Base-by-base conservation (phyloP, 2,329 filamentous ascomycete genomes). In the Zasmidium cellare region DNA sequence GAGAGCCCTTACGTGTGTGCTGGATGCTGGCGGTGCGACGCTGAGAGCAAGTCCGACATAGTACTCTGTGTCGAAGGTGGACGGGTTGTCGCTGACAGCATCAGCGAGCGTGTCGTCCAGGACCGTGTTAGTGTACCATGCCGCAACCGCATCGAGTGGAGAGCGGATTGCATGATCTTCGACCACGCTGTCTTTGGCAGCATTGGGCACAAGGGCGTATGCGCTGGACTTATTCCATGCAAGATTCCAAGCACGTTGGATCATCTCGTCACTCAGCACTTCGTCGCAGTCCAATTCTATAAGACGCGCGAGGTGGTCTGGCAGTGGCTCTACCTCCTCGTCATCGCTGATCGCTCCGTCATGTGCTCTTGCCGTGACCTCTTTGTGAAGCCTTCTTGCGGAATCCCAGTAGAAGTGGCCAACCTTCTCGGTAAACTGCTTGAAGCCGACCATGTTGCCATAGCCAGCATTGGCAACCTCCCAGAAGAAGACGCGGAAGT, bases 401-500 rank as follows among this genome's bases (percentile, higher is more conserved):
- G 89, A 84, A 55, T 90, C 87, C 93, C 93, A 97, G 69, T 88
- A 88, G 58, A 85, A 84, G 57, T 87, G 81, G 20, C 92, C 90
- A 58, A 96, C 75, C 68, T 87, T 88, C 28, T 87, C 84, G 24
- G 90, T 91, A 59, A 92, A 76, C 18, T 85, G 78, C 64, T 92
- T 87, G 58, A 88, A 84, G 51, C 85, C 76, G 22, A 80, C 82
- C 64, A 86, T 84, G n/a, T 81, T 79, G 62, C 87, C 83, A 51
- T 89, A 82, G 7, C 84, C 85, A 25, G 83, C 81, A 62, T 87
- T 84, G 38, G 88, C 86, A 47, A 85, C 79, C 65, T 91, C 88
- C 90, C 91, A 96, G 41, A 96, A 81, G 31, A 97, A 82, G 46
- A 97, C 85, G n/a, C 92, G 89, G 59, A 96, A 88, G 70, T 97